Evolutionary conservation across 2,329 filamentous ascomycete genomes (phyloP), one percentile per base, ranked within the genome.

Genomic region (Trichoderma guizhouense): DNA sequence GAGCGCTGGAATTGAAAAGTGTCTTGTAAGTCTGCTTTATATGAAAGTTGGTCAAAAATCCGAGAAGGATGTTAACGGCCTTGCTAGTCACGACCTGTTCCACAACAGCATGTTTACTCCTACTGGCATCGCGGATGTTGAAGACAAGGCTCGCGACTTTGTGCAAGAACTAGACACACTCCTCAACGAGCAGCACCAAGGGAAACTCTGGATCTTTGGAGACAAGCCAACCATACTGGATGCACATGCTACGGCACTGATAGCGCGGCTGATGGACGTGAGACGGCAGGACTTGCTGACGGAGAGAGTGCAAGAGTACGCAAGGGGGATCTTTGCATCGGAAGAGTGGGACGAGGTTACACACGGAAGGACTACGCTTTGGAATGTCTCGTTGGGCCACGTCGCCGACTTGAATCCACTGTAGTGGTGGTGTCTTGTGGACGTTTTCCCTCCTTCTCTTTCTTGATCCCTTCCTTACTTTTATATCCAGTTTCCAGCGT

Each of bases 1-100:
- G 78, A 43, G 76, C 76, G 2, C 74, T 80, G 5, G 78, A 80
- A 73, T 77, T 79, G 32, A 79, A 78, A 60, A 79, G 76, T 26
- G 62, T 79, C 24, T 78, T 78, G 78, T 80, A 75, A 76, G 79
- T 78, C 9, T 15, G 24, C 3, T 12, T 36, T 9, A 26, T 30
- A 7, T 3, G 0, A 18, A 28, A 14, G 9, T 30, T 2, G n/a
- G 8, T 30, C 6, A 34, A 28, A 12, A 2, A 11, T 15, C 1
- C 53, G 15, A 8, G n/a, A 4, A 28, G 1, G 7, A 1, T 51
- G 26, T 15, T 69, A 32, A 69, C 36, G 18, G 11, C 15, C 12
- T 28, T 14, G 5, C 28, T 58, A 80, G 79, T 36, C 78, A 79
- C 57, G 77, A 79, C 57, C 74, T 75, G 12, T 74, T 70, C 21